Base-by-base conservation (phyloP, 23 red algal genomes). In the Cyanidiococcus yangmingshanensis region DNA sequence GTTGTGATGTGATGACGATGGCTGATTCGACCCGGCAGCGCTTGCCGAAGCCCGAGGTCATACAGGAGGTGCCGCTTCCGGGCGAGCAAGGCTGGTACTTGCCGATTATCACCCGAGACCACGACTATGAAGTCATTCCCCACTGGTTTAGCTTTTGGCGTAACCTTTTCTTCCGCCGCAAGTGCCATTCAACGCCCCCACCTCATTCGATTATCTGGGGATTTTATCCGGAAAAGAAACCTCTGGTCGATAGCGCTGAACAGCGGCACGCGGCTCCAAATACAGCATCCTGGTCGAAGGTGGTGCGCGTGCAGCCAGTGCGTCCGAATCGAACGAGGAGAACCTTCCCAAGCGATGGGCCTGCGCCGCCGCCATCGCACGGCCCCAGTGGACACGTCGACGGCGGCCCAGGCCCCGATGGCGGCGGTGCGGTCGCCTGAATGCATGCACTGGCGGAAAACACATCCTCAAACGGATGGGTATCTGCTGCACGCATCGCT, bases 51-150 rank as follows among this genome's bases (percentile, higher is more conserved):
- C 63, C 63, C n/a, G 63, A 71, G n/a, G 63, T 71, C 16, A 71
- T 71, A 17, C 63, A 71, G n/a, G 63, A 71, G 27, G 21, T 29
- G 63, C 63, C 63, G 63, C 63, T 71, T 25, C 63, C 63, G 27
- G 63, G 63, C 7, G 63, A 71, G 21, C n/a, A 25, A 29, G 63
- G 32, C n/a, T 71, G 63, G 63, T 71, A 32, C 32, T 71, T 71
- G 63, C 63, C 63, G 63, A 71, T 71, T 32, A 32, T 71, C 3
- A 35, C 21, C n/a, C 63, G 63, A 25, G 63, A 71, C 27, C 63
- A 71, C 32, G 7, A 29, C 21, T 71, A 71, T 29, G n/a, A 35
- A 7, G 16, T 30, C 27, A 29, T 71, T 25, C 63, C 63, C 45
- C 21, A 54, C 45, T 54, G 45, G 45, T 54, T 15, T 21, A 54